Evolutionary conservation across 2,329 filamentous ascomycete genomes (phyloP).

Genomic region (Penicillium sp.): DNA sequence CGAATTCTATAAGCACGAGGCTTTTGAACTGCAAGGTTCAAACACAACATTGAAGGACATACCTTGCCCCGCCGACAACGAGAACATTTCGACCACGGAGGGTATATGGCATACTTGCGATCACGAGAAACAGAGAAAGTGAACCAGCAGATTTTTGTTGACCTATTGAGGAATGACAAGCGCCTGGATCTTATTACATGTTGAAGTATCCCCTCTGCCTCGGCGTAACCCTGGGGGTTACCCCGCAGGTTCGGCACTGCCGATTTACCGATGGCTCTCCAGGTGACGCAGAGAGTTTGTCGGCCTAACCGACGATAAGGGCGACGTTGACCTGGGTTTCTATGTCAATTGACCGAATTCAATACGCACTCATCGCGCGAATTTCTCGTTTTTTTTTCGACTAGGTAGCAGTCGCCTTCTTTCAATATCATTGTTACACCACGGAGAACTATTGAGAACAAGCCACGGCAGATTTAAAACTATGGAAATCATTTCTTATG

Average conservation of each 20-base stretch:
- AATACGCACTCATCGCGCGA: too few relatives aligned
- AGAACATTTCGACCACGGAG: conserved; percentile 14
- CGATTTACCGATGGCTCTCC: background rate
- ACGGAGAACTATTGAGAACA: too few relatives aligned
- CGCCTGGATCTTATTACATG: background rate
- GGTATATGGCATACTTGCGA: conserved; percentile 9
- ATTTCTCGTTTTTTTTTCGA: too few relatives aligned
- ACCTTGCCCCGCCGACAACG: conserved; percentile 13
- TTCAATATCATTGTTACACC: too few relatives aligned
- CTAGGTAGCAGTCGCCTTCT: too few relatives aligned
- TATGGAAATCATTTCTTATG: too few relatives aligned
- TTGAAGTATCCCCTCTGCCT: too few relatives aligned
- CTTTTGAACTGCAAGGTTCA: background rate
- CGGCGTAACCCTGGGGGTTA: conserved; percentile 1
- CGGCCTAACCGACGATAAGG: background rate
- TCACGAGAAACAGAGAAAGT: background rate
- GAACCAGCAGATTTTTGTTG: background rate
- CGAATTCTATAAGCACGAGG: background rate
- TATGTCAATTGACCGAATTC: too few relatives aligned
- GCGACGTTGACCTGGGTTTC: too few relatives aligned
- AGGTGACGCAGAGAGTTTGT: background rate
- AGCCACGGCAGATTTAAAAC: too few relatives aligned
- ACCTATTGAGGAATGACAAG: background rate
- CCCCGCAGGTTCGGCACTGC: conserved; percentile 5
- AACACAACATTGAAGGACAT: background rate